Evolutionary conservation across 2,329 filamentous ascomycete genomes (phyloP), one percentile per base, ranked within the genome.

Genomic region (Lachnellula cervina): DNA sequence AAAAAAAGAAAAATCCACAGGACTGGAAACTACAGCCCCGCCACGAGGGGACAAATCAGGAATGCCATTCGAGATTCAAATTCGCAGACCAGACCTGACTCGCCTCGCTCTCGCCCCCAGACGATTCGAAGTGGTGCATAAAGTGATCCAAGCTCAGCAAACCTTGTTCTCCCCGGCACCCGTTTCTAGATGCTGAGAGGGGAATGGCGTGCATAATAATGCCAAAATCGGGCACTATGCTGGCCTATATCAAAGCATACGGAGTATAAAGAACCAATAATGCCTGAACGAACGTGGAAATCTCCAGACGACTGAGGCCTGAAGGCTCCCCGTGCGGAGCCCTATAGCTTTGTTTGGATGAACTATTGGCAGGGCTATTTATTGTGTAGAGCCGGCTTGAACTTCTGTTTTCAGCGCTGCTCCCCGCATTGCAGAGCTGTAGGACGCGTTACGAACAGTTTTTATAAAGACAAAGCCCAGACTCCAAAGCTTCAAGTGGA

Each of bases 161-260:
- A 54, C 48, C 50, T 54, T 56, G 52, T 32, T 51, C 44, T 40
- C 38, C 51, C 45, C 17, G 52, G 38, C 32, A 35, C 47, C 23
- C 23, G 44, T 47, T 47, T 32, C 23, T 32, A 23, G 44, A n/a
- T 35, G 43, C 49, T 43, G 21, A 49, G 43, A 57, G n/a, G 40
- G 49, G 54, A 52, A 64, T 59, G 53, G 56, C 52, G 57, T 60
- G 61, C 60, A 65, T 65, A 54, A 63, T 57, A 54, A 60, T 60
- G 57, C 53, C 53, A 52, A 55, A 57, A 51, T 54, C 47, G 51
- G 52, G 46, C 32, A 17, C 53, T 42, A 44, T 54, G 50, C 60
- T 57, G 37, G 54, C 45, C 14, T 32, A 58, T 55, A 60, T 55
- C 51, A 35, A 38, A 43, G 37, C 37, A 52, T 21, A 40, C 56